These are phyloP conservation scores for Phytophthora europaea DNA, from an alignment of 352 stramenopile genomes.

Conservation along the genomic window DNA sequence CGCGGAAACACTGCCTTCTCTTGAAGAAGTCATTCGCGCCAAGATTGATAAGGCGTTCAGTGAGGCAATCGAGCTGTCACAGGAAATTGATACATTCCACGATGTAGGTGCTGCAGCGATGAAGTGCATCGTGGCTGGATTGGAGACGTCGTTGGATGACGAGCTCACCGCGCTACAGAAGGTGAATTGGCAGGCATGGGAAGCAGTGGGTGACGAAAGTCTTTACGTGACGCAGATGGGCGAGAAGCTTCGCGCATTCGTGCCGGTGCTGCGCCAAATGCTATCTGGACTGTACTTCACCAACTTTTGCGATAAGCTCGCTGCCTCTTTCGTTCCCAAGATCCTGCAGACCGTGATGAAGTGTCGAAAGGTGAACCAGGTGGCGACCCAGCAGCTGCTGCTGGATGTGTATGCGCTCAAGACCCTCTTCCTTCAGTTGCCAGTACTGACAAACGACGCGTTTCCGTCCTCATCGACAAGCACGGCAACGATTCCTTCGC, in stretches of 20 bases:
- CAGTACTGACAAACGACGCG: slow-evolving; percentile 77
- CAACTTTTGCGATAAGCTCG: slow-evolving; percentile 99
- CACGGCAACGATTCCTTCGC: slow-evolving; percentile 85
- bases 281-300: slow-evolving; percentile 96
- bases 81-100: slow-evolving; percentile 96
- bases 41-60: slow-evolving; percentile 96
- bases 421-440: slow-evolving; percentile 96
- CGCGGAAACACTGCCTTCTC: slow-evolving; percentile 96
- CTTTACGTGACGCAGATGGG: slow-evolving; percentile 95
- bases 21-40: slow-evolving; percentile 96
- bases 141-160: slow-evolving; percentile 93
- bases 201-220: slow-evolving; percentile 97
- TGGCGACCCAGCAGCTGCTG: slow-evolving; percentile 98
- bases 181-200: slow-evolving; percentile 95
- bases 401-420: slow-evolving; percentile 99
- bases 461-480: slow-evolving; percentile 46
- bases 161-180: slow-evolving; percentile 91
- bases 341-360: slow-evolving; percentile 92
- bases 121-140: slow-evolving; percentile 94
- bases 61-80: slow-evolving; percentile 94
- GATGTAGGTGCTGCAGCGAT: slow-evolving; percentile 96
- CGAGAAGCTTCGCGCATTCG: slow-evolving; percentile 93
- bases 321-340: slow-evolving; percentile 91
- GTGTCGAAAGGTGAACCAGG: slow-evolving; percentile 95
- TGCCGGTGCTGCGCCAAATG: slow-evolving; percentile 92